A percentile compares a stretch with the other conserved stretches of the same genome.
phyloP scores from a whole-genome alignment of 108 stramenopile genomes.

The Conticribra guillardii region DNA sequence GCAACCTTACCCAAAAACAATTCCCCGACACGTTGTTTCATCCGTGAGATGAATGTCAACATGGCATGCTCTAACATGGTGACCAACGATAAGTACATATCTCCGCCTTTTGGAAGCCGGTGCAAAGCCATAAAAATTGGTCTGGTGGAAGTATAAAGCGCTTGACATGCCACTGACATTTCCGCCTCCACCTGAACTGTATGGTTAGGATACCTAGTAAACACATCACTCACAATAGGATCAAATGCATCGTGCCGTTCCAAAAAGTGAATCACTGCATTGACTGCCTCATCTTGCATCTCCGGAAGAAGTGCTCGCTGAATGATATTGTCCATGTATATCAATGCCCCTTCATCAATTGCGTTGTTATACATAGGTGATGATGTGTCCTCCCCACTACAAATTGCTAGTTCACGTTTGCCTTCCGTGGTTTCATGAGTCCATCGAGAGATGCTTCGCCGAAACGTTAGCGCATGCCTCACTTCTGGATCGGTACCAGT shows the following conservation, averaged over 20 bases:
- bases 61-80: slow-evolving; percentile 87
- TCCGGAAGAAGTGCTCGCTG: slow-evolving; percentile 80
- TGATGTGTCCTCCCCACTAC: slow-evolving; percentile 76
- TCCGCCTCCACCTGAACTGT: slow-evolving; percentile 81
- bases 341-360: slow-evolving; percentile 65
- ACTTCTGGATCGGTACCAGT: slow-evolving; percentile 76
- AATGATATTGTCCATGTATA: slow-evolving; percentile 82
- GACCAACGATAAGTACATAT: slow-evolving; percentile 84
- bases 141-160: slow-evolving; percentile 72
- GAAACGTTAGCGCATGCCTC: slow-evolving; percentile 81
- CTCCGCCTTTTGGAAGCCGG: slow-evolving; percentile 81
- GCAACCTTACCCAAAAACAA: slow-evolving; percentile 74
- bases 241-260: slow-evolving; percentile 87
- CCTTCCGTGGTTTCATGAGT: slow-evolving; percentile 60
- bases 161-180: slow-evolving; percentile 84
- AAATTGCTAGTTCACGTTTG: slow-evolving; percentile 61
- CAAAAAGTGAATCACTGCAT: slow-evolving; percentile 78
- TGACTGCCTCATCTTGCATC: slow-evolving; percentile 86
- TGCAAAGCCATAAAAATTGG: slow-evolving; percentile 87
- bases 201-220: slow-evolving; percentile 64
- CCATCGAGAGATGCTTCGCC: slow-evolving; percentile 74
- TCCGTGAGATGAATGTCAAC: slow-evolving; percentile 86
- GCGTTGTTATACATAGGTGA: slow-evolving; percentile 52
- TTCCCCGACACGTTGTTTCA: slow-evolving; percentile 73
- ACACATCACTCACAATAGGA: slow-evolving; percentile 73